Percentiles rank a stretch among this genome's conserved stretches.
Evolutionary conservation across 2,329 filamentous ascomycete species (phyloP).

Genomic region (Simplicillium sp.): DNA sequence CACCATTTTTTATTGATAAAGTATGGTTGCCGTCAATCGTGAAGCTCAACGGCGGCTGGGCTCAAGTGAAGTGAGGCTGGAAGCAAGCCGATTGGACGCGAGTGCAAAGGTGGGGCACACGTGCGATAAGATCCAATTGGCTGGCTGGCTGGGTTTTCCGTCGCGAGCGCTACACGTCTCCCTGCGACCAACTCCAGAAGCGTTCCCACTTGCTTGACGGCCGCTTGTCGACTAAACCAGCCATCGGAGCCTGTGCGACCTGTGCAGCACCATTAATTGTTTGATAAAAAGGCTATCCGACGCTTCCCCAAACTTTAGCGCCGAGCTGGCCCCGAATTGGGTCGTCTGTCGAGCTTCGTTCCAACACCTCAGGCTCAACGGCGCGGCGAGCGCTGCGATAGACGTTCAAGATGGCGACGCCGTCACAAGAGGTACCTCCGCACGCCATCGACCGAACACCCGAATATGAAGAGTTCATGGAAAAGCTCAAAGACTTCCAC

Average conservation of each 20-base stretch:
- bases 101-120: background rate
- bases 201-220: slow-evolving; percentile 1
- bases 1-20: slow-evolving; percentile 12
- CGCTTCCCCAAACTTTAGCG: too few relatives aligned
- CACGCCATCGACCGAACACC: slow-evolving; percentile 48
- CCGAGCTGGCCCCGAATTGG: too few relatives aligned
- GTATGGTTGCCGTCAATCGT: too few relatives aligned
- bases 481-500: slow-evolving; percentile 64
- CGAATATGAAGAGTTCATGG: slow-evolving; percentile 74
- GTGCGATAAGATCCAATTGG: slow-evolving; percentile 1
- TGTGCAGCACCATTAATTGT: background rate
- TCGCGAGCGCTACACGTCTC: slow-evolving; percentile 8
- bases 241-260: background rate
- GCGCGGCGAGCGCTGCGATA: background rate
- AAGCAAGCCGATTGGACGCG: slow-evolving; percentile 5
- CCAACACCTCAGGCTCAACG: background rate
- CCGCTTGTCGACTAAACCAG: background rate
- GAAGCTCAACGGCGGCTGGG: too few relatives aligned
- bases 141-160: slow-evolving; percentile 4
- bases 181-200: slow-evolving; percentile 4
- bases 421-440: slow-evolving; percentile 24
- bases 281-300: too few relatives aligned
- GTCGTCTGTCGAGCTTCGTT: too few relatives aligned
- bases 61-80: slow-evolving; percentile 1
- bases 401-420: slow-evolving; percentile 19